Evolutionary conservation across 495 filamentous ascomycete species (phyloP), one percentile per base, ranked within the genome.

Genomic region (Podospora appendiculata): DNA sequence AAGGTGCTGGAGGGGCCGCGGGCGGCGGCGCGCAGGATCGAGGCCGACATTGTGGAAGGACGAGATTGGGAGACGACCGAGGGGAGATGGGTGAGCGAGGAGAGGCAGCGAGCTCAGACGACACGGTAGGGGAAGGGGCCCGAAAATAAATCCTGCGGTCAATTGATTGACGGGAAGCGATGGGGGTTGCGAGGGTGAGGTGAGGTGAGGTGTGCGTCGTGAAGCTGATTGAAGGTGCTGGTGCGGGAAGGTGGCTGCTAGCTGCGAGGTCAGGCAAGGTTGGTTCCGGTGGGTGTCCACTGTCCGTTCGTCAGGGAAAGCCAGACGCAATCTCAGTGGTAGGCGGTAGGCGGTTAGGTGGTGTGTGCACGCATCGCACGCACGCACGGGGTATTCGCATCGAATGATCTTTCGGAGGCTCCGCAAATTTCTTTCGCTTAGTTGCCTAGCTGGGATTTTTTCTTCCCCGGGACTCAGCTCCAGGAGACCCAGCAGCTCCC

Each of bases 1-100:
- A 82, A 80, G 75, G 73, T 74, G 71, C 72, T 75, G 64, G 83
- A 75, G 70, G 82, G 73, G 72, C 81, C 80, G 72, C 85, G 85
- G 63, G 80, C 79, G 68, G 84, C 85, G 57, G 80, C 64, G 67
- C 87, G 81, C 72, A 89, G 78, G 64, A 89, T 69, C 55, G 83
- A 81, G 53, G 80, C 71, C 56, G 85, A 82, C 69, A 84, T 82
- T 80, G 85, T 87, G 67, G 64, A 38, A 55, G 54, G 50, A 63
- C 59, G 55, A 45, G 55, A 57, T n/a, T n/a, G n/a, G 50, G 43
- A 53, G 59, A 52, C 46, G 51, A 55, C 47, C 49, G 50, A 50
- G 41, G 54, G 54, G 56, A 51, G 25, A 2, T 25, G 25, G 2
- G 25, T 25, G 25, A 5, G 25, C 25, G 25, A 25, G 25, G 25